A percentile compares a stretch with the other conserved stretches of the same genome.
These are phyloP conservation scores for Tulasnella sp. DNA, from an alignment of 768 basidiomycete genomes.

Conservation along the genomic window DNA sequence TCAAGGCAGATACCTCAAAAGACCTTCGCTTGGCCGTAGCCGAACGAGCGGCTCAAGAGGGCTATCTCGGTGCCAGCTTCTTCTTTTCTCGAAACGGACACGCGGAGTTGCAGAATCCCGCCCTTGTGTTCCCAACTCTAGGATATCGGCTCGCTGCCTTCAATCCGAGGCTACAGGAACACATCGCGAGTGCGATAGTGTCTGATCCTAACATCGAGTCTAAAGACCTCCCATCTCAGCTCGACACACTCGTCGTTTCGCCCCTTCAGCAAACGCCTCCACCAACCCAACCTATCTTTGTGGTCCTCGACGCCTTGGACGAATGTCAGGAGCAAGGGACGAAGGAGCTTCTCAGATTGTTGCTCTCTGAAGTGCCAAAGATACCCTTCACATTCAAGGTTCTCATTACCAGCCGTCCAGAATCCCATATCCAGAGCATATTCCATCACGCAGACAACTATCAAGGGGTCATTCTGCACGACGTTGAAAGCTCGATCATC, in stretches of 20 bases:
- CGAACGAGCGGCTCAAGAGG: slow-evolving; percentile 17
- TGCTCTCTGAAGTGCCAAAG: slow-evolving; percentile 15
- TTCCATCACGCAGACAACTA: not conserved
- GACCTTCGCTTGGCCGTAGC: slow-evolving; percentile 20
- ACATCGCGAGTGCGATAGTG: slow-evolving; percentile 12
- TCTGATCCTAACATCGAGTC: not conserved
- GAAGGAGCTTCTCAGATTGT: slow-evolving; percentile 20
- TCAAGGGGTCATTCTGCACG: slow-evolving; percentile 2
- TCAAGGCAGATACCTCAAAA: too few species aligned
- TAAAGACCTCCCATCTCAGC: slow-evolving; percentile 19
- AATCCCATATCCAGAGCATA: slow-evolving; percentile 22
- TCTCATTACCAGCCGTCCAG: slow-evolving; percentile 28
- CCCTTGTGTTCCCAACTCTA: slow-evolving; percentile 28
- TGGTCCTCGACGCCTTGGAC: slow-evolving; percentile 32
- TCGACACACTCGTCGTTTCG: slow-evolving; percentile 18
- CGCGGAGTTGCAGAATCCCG: slow-evolving; percentile 19
- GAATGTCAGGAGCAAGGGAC: slow-evolving; percentile 23
- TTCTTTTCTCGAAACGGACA: slow-evolving; percentile 24
- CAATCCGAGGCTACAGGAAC: not conserved
- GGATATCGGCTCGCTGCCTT: slow-evolving; percentile 25
- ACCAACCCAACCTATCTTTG: slow-evolving; percentile 19
- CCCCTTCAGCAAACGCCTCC: slow-evolving; percentile 3
- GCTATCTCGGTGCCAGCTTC: slow-evolving; percentile 28
- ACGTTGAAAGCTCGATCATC: slow-evolving; percentile 8
- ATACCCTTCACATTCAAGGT: slow-evolving; percentile 28